Conservation (phyloP, 202 grass and related monocot species). For the Carex arenaria region DNA sequence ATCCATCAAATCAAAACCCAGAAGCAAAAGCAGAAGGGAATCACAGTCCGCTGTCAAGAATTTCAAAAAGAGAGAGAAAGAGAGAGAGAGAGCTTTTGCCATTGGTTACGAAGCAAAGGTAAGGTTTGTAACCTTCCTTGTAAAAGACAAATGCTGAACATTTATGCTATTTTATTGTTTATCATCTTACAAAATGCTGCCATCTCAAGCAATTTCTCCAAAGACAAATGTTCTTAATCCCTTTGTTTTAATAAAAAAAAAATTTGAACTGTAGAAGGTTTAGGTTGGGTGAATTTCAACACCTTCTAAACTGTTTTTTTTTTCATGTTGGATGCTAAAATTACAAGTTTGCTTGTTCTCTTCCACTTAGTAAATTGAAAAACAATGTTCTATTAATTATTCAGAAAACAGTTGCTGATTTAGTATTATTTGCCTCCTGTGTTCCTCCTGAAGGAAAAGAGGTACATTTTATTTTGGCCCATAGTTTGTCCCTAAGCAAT, state of each 20-base stretch:
- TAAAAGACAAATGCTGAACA: not conserved
- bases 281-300: not conserved
- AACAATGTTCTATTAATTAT: not conserved
- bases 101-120: not conserved
- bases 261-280: not conserved
- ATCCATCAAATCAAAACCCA: slow-evolving; percentile 8
- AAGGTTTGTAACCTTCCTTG: not conserved
- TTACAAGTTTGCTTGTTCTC: not conserved
- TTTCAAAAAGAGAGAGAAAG: not conserved
- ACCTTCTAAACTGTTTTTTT: not conserved
- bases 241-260: not conserved
- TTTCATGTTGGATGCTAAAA: not conserved
- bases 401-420: not conserved
- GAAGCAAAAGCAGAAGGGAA: not conserved
- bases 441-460: not conserved
- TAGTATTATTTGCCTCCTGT: not conserved
- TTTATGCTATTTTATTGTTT: not conserved
- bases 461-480: not conserved
- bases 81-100: not conserved
- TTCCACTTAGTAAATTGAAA: not conserved
- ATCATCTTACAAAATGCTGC: not conserved
- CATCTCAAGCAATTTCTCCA: slow-evolving; percentile 7
- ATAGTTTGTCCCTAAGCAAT: not conserved
- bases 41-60: not conserved
- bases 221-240: not conserved